Conservation (phyloP, 163 green algal genomes). For the Chlorella variabilis region DNA sequence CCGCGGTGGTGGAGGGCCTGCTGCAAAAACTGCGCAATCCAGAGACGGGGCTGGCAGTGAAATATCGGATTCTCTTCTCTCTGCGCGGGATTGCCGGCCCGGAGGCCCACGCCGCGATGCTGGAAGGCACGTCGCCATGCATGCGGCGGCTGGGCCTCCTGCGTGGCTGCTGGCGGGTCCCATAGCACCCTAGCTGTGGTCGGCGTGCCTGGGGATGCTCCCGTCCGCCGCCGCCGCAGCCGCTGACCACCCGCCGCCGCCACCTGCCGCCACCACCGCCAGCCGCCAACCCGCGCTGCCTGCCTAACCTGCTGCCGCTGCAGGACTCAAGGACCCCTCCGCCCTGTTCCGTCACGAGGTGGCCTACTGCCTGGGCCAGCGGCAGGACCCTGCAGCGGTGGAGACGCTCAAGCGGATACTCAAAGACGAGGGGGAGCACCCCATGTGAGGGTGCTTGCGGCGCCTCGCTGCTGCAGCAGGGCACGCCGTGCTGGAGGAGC, state of each 20-base stretch:
- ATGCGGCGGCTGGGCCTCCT: neutral
- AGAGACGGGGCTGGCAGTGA: conserved; percentile 65
- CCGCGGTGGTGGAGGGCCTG: conserved; percentile 35
- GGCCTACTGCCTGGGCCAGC: conserved; percentile 91
- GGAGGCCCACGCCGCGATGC: conserved; percentile 67
- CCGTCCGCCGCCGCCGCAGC: neutral
- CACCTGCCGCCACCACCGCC: too few species aligned
- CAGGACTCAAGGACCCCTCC: conserved; percentile 78
- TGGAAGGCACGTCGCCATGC: conserved; percentile 50
- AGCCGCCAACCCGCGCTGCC: too few species aligned
- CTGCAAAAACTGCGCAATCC: conserved; percentile 53
- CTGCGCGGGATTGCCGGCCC: conserved; percentile 72
- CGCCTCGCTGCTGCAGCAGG: neutral
- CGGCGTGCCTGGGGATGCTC: too few species aligned
- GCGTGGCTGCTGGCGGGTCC: too few species aligned
- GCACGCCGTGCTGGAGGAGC: too few species aligned
- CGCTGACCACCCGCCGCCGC: too few species aligned
- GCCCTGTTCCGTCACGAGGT: conserved; percentile 92
- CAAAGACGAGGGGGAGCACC: conserved; percentile 72
- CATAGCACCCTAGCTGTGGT: too few species aligned
- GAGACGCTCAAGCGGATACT: conserved; percentile 71
- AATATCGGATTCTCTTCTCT: conserved; percentile 88
- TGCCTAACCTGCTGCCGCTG: neutral
- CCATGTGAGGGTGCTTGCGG: conserved; percentile 68
- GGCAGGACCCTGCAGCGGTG: conserved; percentile 81